Evolutionary conservation across 805 yeast species (phyloP), one percentile per base, ranked within the genome.

Genomic region (Candida ortonii): DNA sequence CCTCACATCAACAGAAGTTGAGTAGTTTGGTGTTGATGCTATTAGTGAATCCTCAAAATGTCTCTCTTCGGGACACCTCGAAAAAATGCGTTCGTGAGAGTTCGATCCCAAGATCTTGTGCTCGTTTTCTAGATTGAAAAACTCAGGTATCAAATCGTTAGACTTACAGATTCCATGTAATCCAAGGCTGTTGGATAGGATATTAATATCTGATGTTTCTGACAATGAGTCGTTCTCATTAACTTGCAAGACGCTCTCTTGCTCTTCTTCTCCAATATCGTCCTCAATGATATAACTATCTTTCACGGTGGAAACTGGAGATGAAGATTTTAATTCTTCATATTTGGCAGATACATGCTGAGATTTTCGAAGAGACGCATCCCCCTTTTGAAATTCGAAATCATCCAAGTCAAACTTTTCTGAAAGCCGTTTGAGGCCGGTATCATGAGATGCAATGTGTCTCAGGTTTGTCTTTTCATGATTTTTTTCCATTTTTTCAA

Each of bases 401-500:
- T 43, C 46, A 4, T 38, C 21, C 13, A 39, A 8, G 13, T 39
- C 24, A 18, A 36, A 38, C 9, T 30, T 39, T 9, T 22, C 22
- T 6, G 36, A 19, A 14, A 25, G 20, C 22, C 27, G 34, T 9
- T 43, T 39, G 28, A 59, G 39, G 5, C 56, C 63, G 1, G 58
- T 53, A 27, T 58, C 63, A 36, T 50, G 46, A 1, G 64, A 59
- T 9, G 44, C 50, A 38, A 54, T 55, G 36, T 59, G 64, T 30
- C 60, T 38, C n/a, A 60, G 38, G 21, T 43, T 50, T 22, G 18
- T 11, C 17, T 24, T 20, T 22, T 18, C 13, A 16, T 8, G 13
- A 9, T 1, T 14, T n/a, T 18, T 23, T 17, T 13, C 22, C 22
- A 25, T 8, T 29, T 30, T 13, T 26, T n/a, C n/a, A n/a, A n/a